Conservation (phyloP, 257 asterid species). For the Haberlea rhodopensis region DNA sequence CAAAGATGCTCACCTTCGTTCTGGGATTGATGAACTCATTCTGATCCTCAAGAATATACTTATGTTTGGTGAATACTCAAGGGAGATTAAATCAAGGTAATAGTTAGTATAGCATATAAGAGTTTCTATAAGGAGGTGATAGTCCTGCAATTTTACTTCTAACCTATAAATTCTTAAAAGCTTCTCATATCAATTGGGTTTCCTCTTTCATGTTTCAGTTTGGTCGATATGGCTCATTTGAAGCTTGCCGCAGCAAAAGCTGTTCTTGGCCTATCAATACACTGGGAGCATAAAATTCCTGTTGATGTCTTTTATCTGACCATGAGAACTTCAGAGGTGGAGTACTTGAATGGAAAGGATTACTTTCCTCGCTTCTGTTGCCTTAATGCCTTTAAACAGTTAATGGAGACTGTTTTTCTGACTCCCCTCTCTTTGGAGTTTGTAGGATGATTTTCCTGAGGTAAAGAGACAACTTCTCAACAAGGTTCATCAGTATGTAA, state of each 20-base stretch:
- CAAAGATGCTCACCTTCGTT: conserved; percentile 95
- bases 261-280: conserved; percentile 84
- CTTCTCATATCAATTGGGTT: conserved; percentile 28
- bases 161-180: conserved; percentile 5
- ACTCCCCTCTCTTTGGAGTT: conserved; percentile 12
- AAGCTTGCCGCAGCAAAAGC: conserved; percentile 97
- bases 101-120: background rate
- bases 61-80: no score
- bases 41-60: no score
- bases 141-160: conserved; percentile 13
- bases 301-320: conserved; percentile 75
- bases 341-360: conserved; percentile 25
- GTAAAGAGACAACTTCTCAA: no score
- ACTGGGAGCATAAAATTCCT: no score
- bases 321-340: conserved; percentile 80
- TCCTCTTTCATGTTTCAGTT: conserved; percentile 48
- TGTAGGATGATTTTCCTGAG: no score
- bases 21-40: no score
- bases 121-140: conserved; percentile 17
- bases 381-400: conserved; percentile 12
- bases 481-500: no score
- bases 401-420: conserved; percentile 9
- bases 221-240: conserved; percentile 81
- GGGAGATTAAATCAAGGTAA: no score
- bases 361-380: conserved; percentile 14